Base-by-base conservation (phyloP, 169 alveolate genomes). In the Cystoisospora suis region DNA sequence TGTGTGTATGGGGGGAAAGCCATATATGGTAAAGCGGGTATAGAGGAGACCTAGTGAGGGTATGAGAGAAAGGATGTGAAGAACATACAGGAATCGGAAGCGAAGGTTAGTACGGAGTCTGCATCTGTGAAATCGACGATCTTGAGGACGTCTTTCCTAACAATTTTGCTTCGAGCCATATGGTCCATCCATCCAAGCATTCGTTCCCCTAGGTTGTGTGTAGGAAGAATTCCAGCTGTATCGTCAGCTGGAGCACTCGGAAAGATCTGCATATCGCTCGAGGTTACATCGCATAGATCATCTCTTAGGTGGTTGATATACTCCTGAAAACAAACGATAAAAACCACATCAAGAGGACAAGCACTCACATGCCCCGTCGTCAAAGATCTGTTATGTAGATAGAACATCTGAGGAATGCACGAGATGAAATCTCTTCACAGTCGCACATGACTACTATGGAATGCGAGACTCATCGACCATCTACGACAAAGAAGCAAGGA, bases 181-280 rank as follows among this genome's bases (percentile, higher is more conserved):
- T 23, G 36, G 53, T 72, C 83, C 83, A 72, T 72, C 83, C 83
- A 72, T 3, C 56, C 56, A 5, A 72, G 0, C 27, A 72, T 20
- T 2, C 83, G 83, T 34, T 72, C 58, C 38, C 58, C 83, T 29
- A 72, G 56, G 32, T 72, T 72, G 77, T 65, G 77, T 65, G 45
- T 65, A 20, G 77, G 77, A 38, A 40, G 32, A 9, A 2, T 53
- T 53, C 42, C 3, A 15, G 42, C 38, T 29, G 58, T 53, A 32
- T 65, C 77, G 77, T 65, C 77, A 4, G 56, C 56, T 2, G 83
- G 83, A 12, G 83, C 58, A 17, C 42, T 17, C 12, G 83, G 83
- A 17, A 72, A 72, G 56, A 72, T 72, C 45, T 72, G 83, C 3
- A 38, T 38, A 5, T 72, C 83, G 32, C 83, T 72, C 3, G 83